Conservation (phyloP, 2,329 filamentous ascomycete genomes). For the Colletotrichum somersetense region DNA sequence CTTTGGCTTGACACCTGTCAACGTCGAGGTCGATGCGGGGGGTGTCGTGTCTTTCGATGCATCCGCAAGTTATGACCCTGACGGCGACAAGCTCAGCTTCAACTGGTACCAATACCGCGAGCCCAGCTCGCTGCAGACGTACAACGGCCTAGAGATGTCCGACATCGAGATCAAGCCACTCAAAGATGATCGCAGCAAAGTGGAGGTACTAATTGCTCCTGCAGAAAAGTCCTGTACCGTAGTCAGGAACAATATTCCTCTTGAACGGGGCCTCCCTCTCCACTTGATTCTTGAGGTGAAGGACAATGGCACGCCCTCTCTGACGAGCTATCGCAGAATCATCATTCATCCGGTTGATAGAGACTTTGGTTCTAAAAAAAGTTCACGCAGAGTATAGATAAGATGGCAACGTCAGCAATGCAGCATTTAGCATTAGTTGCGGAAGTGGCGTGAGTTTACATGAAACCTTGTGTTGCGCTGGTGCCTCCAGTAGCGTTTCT, state of each 20-base stretch:
- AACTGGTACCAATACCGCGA: conserved; percentile 64
- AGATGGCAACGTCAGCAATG: background rate
- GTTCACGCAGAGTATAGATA: background rate
- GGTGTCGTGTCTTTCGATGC: conserved; percentile 58
- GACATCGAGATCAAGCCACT: conserved; percentile 50
- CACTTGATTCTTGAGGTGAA: conserved; percentile 64
- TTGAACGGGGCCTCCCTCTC: conserved; percentile 56
- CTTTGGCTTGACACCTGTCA: conserved; percentile 52
- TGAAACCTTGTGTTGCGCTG: background rate
- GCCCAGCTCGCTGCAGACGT: conserved; percentile 55
- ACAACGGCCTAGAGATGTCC: conserved; percentile 54
- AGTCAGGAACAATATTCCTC: conserved; percentile 26
- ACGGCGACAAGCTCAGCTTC: conserved; percentile 57
- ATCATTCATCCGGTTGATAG: conserved; percentile 51
- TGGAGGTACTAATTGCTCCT: conserved; percentile 36
- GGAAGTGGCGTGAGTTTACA: background rate
- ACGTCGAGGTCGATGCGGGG: conserved; percentile 56
- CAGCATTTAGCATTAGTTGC: background rate
- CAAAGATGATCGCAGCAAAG: conserved; percentile 39
- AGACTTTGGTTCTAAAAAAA: conserved; percentile 37
- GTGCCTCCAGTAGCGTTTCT: background rate
- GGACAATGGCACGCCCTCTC: conserved; percentile 55
- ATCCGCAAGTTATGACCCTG: conserved; percentile 60
- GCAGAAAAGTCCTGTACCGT: conserved; percentile 54
- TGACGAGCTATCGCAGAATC: conserved; percentile 63